Evolutionary conservation across 228 moss, liverwort and hornwort species (phyloP), one percentile per base, ranked within the genome.

Genomic region (Sphagnum magellanicum): DNA sequence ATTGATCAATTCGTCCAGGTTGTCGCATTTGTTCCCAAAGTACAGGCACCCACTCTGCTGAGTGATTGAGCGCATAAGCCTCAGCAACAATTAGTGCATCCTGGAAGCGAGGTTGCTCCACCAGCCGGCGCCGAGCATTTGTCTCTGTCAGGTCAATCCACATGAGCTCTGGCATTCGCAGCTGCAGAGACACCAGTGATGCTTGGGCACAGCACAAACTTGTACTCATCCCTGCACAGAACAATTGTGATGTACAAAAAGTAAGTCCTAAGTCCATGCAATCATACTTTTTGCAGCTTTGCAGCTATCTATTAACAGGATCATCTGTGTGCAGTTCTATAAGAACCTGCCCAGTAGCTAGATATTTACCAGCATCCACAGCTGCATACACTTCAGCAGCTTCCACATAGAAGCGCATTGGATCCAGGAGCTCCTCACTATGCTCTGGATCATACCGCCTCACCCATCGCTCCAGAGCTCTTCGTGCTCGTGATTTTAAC

Each of bases 11-110:
- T 61, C 87, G 80, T 61, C 84, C 86, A 4, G 85, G 80, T 55
- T 87, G 79, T 46, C 78, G 70, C 93, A 98, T 93, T 70, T 92
- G 91, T 68, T 83, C 84, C 98, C 98, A 98, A 13, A 98, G 70
- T 69, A 98, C 98, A 16, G 86, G 94, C 14, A 87, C 92, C 98
- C 98, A 98, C 69, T 98, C 98, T 4, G 85, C 92, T 61, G 98
- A 84, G 53, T 98, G 89, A 65, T 93, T 98, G 51, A 98, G 87
- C 64, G 81, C 86, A 64, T 98, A 98, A 5, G 98, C 93, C 77
- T 98, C 98, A 6, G 98, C 90, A 49, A 98, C 93, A 63, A 93
- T 92, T 5, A 93, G 79, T 12, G 92, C 79, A 68, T 93, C 93
- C 70, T 93, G 91, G 73, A 98, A 93, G 50, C 90, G 90, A 11